Base-by-base conservation (phyloP, 2,329 filamentous ascomycete species). In the Helotiales sp. region DNA sequence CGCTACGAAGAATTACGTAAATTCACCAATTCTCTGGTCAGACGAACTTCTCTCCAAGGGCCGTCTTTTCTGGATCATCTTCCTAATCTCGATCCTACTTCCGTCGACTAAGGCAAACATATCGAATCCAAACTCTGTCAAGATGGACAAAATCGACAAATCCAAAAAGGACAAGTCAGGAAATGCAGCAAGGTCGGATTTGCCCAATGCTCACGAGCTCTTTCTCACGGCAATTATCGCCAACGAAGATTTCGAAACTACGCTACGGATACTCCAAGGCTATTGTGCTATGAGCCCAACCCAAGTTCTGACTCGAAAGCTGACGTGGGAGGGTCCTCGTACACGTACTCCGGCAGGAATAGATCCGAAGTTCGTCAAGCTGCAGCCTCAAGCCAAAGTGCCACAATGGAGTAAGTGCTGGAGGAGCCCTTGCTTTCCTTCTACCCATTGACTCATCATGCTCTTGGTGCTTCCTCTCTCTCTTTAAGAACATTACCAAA, bases 221-320 rank as follows among this genome's bases (percentile, higher is more conserved):
- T 89, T 88, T 72, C 80, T 89, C 65, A 85, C 86, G 3, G 82
- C 85, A 10, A 75, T 83, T 54, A 81, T 90, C 62, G 79, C 80
- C 20, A 82, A 84, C 63, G 79, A 77, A 49, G 84, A 87, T 71
- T 79, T 86, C 40, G 77, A 79, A 58, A 81, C 78, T 65, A 83
- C 83, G 22, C 82, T 84, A 63, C 81, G 83, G 1, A 80, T 90
- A 10, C 77, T 90, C 6, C 81, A 85, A 65, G 87, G 87, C 20
- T 80, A 87, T 69, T 86, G 84, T 67, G 86, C 83, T 72, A 88
- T 87, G 83, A 78, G 80, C 2, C 82, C 86, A 1, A 84, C 82
- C 71, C 80, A 83, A 64, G 79, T 80, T 1, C 69, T 85, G 24
- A 81, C 83, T 45, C 83, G 86, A 17, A 82, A 87, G 8, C 79